Evolutionary conservation across 148 eudicot genomes (phyloP), one percentile per base, ranked within the genome.

Genomic region (Cornus controversa): DNA sequence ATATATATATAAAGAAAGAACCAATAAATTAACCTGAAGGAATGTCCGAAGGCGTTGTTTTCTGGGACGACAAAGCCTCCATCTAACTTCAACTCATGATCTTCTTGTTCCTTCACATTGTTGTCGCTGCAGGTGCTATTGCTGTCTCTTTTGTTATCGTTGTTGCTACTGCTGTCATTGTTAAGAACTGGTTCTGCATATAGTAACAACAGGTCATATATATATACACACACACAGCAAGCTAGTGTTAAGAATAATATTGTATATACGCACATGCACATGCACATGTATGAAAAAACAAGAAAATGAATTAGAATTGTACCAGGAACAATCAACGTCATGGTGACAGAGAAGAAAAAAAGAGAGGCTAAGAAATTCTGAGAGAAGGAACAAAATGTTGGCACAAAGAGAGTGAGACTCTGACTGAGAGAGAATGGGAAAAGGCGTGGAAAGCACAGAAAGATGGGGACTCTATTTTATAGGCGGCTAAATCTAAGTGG

Each of bases 11-110:
- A 54, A 0, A 24, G 11, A 47, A 2, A 72, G 64, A n/a, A 31
- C 22, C 20, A 54, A 54, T 22, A 54, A 54, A 8, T n/a, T n/a
- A 50, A 85, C 85, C 91, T 82, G 83, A 90, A 90, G 16, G 86
- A 78, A 22, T 87, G 81, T 67, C 93, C 91, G 71, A 75, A 90
- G 9, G 93, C 66, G 75, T 90, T 90, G 81, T 2, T 84, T 0
- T 84, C 85, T 0, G 93, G 91, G 3, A 78, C 86, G 1, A 67
- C 78, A 72, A 87, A 87, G 50, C 82, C 87, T 36, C 29, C 29
- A 64, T 64, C 67, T 25, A 64, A 9, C 28, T 25, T 10, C 28
- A 10, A 2, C 0, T 64, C 15, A 2, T 2, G 2, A 10, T 25
- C 1, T 64, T 25, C 5, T 25, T 24, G 15, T 25, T 25, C 29